phyloP scores from a whole-genome alignment of 352 stramenopile genomes.

The Albugo candida region DNA sequence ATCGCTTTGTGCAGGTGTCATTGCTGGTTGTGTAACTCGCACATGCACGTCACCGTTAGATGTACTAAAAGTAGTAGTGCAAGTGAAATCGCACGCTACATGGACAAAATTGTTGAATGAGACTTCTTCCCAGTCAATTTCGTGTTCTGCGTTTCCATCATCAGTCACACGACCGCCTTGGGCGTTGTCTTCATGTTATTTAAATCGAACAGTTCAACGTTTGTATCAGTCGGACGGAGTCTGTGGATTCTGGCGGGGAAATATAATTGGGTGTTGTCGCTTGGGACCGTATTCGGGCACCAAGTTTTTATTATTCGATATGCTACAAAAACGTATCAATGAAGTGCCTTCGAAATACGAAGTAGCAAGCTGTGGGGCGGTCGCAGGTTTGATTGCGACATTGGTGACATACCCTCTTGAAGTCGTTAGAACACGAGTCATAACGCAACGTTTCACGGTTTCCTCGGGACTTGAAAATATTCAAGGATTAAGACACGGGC shows the following conservation, averaged over 20 bases:
- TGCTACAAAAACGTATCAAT: slow-evolving; percentile 26
- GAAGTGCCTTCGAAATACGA: too few species aligned
- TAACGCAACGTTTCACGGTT: slow-evolving; percentile 17
- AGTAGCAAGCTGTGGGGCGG: slow-evolving; percentile 24
- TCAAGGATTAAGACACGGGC: slow-evolving; percentile 29
- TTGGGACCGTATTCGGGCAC: slow-evolving; percentile 53
- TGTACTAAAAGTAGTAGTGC: slow-evolving; percentile 72
- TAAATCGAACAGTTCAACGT: slow-evolving; percentile 19
- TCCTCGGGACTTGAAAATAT: slow-evolving; percentile 22
- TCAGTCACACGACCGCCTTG: slow-evolving; percentile 1
- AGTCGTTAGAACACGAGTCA: slow-evolving; percentile 65
- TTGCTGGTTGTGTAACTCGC: slow-evolving; percentile 62
- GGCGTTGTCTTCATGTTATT: background rate
- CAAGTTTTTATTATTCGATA: slow-evolving; percentile 70
- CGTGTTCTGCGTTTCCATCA: slow-evolving; percentile 6
- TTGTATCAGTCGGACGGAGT: slow-evolving; percentile 46
- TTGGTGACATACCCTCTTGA: slow-evolving; percentile 65
- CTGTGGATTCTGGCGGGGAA: slow-evolving; percentile 63
- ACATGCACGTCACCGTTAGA: slow-evolving; percentile 65
- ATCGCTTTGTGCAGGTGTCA: slow-evolving; percentile 46
- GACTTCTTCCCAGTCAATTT: background rate
- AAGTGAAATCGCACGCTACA: slow-evolving; percentile 20
- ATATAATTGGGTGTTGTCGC: slow-evolving; percentile 52
- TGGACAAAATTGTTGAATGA: background rate
- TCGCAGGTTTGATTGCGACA: slow-evolving; percentile 43